Percentiles rank a stretch among this genome's conserved stretches.
Evolutionary conservation across 768 basidiomycete species (phyloP).

Genomic region (Rhizopogon rudus): DNA sequence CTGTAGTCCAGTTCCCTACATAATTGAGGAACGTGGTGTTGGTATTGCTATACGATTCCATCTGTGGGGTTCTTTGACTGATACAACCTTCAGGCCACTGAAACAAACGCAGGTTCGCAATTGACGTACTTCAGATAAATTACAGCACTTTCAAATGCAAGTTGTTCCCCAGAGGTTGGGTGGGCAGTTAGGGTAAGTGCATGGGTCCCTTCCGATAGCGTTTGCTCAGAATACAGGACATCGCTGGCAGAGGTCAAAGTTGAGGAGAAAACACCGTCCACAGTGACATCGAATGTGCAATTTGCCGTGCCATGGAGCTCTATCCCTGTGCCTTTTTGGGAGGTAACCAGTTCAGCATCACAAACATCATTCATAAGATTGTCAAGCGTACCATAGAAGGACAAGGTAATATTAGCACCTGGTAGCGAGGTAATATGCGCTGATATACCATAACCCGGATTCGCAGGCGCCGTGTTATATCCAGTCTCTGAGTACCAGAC

Average conservation of each 20-base stretch:
- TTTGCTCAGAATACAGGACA: constrained; percentile 1
- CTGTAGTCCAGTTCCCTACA: constrained; percentile 6
- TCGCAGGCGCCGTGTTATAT: constrained; percentile 1
- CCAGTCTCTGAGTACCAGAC: constrained; percentile 11
- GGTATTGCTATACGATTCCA: constrained; percentile 2
- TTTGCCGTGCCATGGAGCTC: constrained; percentile 6
- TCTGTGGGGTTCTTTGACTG: neutral
- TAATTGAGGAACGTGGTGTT: constrained; percentile 13
- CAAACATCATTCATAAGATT: neutral
- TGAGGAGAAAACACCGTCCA: constrained; percentile 3
- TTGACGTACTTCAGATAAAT: neutral
- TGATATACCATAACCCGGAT: constrained; percentile 1
- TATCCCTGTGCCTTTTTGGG: constrained; percentile 6
- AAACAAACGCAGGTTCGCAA: neutral
- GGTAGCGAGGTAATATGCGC: constrained; percentile 12
- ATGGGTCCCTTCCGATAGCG: constrained; percentile 4
- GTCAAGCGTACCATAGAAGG: constrained; percentile 20
- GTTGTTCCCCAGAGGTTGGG: constrained; percentile 4
- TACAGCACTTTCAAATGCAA: constrained; percentile 6
- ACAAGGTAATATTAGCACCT: constrained; percentile 18
- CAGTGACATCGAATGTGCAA: constrained; percentile 7
- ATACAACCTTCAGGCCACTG: neutral
- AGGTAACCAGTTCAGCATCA: neutral
- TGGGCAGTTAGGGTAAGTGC: constrained; percentile 7
- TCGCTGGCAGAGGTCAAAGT: neutral